Evolutionary conservation across 345 rosid genomes (phyloP).

Genomic region (Lumnitzera littorea): DNA sequence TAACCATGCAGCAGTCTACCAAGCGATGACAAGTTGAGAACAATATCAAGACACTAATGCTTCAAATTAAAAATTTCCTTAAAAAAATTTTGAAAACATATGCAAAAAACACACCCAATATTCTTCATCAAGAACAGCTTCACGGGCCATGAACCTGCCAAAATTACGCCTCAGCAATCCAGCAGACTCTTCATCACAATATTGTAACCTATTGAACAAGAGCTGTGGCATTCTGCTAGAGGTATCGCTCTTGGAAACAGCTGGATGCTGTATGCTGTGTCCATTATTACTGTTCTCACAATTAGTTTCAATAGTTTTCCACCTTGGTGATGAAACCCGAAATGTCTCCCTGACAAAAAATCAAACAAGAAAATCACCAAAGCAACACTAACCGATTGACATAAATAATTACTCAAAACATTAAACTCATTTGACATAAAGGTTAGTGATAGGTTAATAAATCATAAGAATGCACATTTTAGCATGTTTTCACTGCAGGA

Average conservation of each 20-base stretch:
- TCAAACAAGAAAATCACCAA: background rate
- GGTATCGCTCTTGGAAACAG: slow-evolving; percentile 16
- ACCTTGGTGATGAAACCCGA: slow-evolving; percentile 12
- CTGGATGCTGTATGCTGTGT: slow-evolving; percentile 16
- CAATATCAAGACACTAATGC: background rate
- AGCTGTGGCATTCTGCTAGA: slow-evolving; percentile 15
- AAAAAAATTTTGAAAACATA: background rate
- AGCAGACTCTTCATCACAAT: slow-evolving; percentile 16
- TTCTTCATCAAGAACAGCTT: slow-evolving; percentile 21
- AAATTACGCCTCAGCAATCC: slow-evolving; percentile 15
- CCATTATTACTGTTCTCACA: slow-evolving; percentile 10
- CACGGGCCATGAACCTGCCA: slow-evolving; percentile 18
- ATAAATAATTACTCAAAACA: too few species aligned
- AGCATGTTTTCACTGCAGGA: too few species aligned
- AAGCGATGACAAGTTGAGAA: background rate
- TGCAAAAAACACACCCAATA: slow-evolving; percentile 12
- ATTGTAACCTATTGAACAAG: slow-evolving; percentile 18
- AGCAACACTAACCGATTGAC: background rate
- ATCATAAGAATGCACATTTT: too few species aligned
- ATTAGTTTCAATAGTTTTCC: slow-evolving; percentile 12
- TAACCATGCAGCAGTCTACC: slow-evolving; percentile 23
- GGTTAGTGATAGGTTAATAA: too few species aligned
- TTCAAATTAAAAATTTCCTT: too few species aligned
- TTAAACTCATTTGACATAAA: too few species aligned
- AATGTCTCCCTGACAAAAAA: slow-evolving; percentile 14